A percentile compares a stretch with the other conserved stretches of the same genome.
Evolutionary conservation across 345 rosid species (phyloP).

Genomic region (sweet orange (Citrus sinensis)): DVS_A1.0 CM039162.1:24626001-24626500

Average conservation of each 20-base stretch:
- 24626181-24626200: slow-evolving; percentile 9
- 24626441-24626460: slow-evolving; percentile 92
- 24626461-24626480: slow-evolving; percentile 99
- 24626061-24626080: neutral
- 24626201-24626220: neutral
- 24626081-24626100: slow-evolving; percentile 20
- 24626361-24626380: neutral
- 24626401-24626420: slow-evolving; percentile 89
- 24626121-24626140: slow-evolving; percentile 13
- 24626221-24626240: neutral
- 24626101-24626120: slow-evolving; percentile 12
- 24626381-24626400: slow-evolving; percentile 76
- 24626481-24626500: slow-evolving; percentile 91
- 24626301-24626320: slow-evolving; percentile 1
- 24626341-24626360: slow-evolving; percentile 35
- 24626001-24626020: neutral
- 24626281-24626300: slow-evolving; percentile 4
- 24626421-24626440: slow-evolving; percentile 85
- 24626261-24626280: neutral
- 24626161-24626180: neutral
- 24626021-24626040: neutral
- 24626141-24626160: neutral
- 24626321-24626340: slow-evolving; percentile 3
- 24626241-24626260: too few relatives aligned
- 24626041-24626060: neutral